Evolutionary conservation across 371 early-diverging fungal genomes (phyloP), one percentile per base, ranked within the genome.

Genomic region (Mucor racemosus): DNA sequence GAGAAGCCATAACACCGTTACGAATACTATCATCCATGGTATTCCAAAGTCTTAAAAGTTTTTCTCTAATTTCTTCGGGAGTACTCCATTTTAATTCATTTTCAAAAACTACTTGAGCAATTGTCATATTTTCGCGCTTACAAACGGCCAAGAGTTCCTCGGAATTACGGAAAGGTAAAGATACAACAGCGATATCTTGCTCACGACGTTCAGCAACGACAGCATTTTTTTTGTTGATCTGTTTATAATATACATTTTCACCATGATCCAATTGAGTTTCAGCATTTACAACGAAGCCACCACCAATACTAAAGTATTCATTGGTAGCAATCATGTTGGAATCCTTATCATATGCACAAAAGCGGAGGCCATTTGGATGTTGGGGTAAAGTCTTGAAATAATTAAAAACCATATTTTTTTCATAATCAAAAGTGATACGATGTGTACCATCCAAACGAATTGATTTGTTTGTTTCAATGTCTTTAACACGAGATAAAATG

Each of bases 291-390:
- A 97, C 97, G 78, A 97, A 97, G 3, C 98, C 98, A 56, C 97
- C 97, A 34, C 97, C 97, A 73, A 96, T 95, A 67, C 94, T 92
- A 75, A 95, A 96, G 79, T 94, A 96, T 76, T 96, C 96, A 75
- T 96, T 94, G 21, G 95, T 94, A 4, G 95, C 96, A 40, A 96
- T 74, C 86, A 94, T 76, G 72, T 90, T 89, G 39, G 93, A 91
- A 31, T 90, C 73, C 26, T 76, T 74, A 73, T 95, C 92, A 72
- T 91, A 95, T 34, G 90, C 94, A 50, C 94, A 92, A 72, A 97
- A 93, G 11, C 97, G 91, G 88, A 97, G 92, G 50, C 98, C 98
- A 73, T 97, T 97, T 11, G 98, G 96, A 74, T 97, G 98, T 66
- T 95, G 94, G 3, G 96, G 96, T 17, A 97, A 82, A 0, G 91